Percentiles rank a stretch among this genome's conserved stretches.
Conservation (phyloP, 805 yeast genomes). For the Nakazawaea wyomingensis region DNA sequence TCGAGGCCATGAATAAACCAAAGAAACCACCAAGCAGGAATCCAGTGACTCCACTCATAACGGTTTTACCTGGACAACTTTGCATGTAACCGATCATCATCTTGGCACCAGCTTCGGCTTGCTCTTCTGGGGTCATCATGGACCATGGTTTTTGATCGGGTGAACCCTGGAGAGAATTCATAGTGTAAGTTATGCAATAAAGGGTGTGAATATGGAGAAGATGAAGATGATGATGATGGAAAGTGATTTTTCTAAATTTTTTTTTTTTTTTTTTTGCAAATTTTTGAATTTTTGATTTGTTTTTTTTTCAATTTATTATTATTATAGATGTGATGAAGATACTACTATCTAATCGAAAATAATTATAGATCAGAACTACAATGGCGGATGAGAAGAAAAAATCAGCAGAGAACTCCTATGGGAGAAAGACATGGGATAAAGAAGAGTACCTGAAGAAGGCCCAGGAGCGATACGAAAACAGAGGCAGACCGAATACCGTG, state of each 20-base stretch:
- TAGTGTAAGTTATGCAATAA: too few relatives aligned
- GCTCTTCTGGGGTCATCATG: slow-evolving; percentile 87
- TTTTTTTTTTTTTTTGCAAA: not conserved
- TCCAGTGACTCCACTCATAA: slow-evolving; percentile 89
- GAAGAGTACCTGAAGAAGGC: slow-evolving; percentile 56
- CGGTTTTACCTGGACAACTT: slow-evolving; percentile 93
- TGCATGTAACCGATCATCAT: slow-evolving; percentile 80
- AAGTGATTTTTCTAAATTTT: not conserved
- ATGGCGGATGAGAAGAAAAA: not conserved
- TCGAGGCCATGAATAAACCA: slow-evolving; percentile 89
- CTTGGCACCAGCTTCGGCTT: slow-evolving; percentile 84
- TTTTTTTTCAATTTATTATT: not conserved
- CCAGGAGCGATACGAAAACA: slow-evolving; percentile 21
- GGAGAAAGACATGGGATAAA: slow-evolving; percentile 70
- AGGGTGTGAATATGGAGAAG: too few relatives aligned
- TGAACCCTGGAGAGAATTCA: not conserved
- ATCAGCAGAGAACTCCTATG: slow-evolving; percentile 23
- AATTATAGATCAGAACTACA: not conserved
- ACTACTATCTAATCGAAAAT: not conserved
- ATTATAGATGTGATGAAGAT: not conserved
- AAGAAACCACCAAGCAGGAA: slow-evolving; percentile 93
- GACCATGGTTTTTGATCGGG: slow-evolving; percentile 42
- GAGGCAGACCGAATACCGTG: slow-evolving; percentile 16
- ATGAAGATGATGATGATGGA: not conserved
- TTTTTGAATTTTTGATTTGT: not conserved